These are phyloP conservation scores for Curvularia lunata DNA, from an alignment of 2,329 filamentous ascomycete genomes.

Conservation along the genomic window DNA sequence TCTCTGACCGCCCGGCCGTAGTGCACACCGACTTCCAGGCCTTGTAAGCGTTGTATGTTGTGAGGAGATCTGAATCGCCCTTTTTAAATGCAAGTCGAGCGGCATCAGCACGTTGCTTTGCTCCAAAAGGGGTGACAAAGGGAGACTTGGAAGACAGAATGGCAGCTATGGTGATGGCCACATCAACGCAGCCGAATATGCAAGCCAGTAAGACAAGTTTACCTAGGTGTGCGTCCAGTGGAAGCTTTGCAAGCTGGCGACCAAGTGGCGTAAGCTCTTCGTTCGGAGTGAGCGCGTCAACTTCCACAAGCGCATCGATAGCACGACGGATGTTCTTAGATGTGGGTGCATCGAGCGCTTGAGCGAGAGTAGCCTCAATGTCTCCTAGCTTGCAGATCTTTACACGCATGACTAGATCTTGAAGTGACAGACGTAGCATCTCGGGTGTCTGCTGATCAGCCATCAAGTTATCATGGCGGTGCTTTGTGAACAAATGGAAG, in stretches of 20 bases:
- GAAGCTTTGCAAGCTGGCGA: constrained; percentile 82
- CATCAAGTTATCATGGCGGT: constrained; percentile 83
- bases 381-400: constrained; percentile 97
- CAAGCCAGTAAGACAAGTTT: constrained; percentile 88
- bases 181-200: constrained; percentile 90
- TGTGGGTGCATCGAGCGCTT: constrained; percentile 88
- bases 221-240: constrained; percentile 91
- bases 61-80: constrained; percentile 89
- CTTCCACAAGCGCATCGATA: constrained; percentile 90
- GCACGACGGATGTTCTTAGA: constrained; percentile 91
- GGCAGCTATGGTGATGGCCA: constrained; percentile 87
- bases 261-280: constrained; percentile 90
- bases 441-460: constrained; percentile 94
- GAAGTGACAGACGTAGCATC: constrained; percentile 90
- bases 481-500: constrained; percentile 93
- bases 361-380: constrained; percentile 86
- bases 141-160: constrained; percentile 95
- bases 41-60: constrained; percentile 90
- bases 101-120: constrained; percentile 80
- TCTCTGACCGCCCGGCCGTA: constrained; percentile 74
- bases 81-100: constrained; percentile 79
- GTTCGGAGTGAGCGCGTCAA: constrained; percentile 78
- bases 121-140: constrained; percentile 85
- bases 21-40: constrained; percentile 86
- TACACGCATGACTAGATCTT: constrained; percentile 92